Percentiles rank a stretch among this genome's conserved stretches.
Conservation (phyloP, 2,329 filamentous ascomycete genomes). For the Fusarium sp. region DNA sequence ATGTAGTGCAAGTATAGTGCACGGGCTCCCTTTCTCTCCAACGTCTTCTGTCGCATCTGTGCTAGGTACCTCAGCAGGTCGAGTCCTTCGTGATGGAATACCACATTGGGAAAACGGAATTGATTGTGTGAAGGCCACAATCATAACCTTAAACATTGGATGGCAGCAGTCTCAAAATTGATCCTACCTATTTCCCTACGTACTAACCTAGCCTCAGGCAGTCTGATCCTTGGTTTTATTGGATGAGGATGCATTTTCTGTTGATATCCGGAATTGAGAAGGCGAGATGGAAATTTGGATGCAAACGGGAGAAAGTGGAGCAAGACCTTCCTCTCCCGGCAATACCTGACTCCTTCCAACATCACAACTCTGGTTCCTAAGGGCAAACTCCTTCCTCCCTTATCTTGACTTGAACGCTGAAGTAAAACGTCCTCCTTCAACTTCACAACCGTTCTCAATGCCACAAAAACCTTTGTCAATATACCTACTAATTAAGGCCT, state of each 20-base stretch:
- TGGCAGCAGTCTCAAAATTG: not conserved
- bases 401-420: not conserved
- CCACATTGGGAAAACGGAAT: not conserved
- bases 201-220: not conserved
- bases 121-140: not conserved
- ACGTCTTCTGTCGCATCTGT: slow-evolving; percentile 4
- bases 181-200: not conserved
- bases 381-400: not conserved
- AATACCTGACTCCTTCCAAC: not conserved
- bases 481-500: too few species aligned
- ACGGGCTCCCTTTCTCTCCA: not conserved
- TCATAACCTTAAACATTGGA: slow-evolving; percentile 1
- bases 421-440: not conserved
- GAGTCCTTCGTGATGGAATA: not conserved
- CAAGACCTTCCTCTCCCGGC: not conserved
- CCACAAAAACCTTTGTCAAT: not conserved
- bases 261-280: not conserved
- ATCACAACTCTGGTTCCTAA: not conserved
- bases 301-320: slow-evolving; percentile 28
- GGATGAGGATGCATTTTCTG: not conserved
- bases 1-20: not conserved
- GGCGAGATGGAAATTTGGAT: not conserved
- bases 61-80: slow-evolving; percentile 7
- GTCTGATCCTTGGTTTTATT: not conserved
- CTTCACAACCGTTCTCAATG: not conserved